A percentile compares a stretch with the other conserved stretches of the same genome.
Conservation (phyloP, 176 grass and related monocot species). For the Juncus inflexus region DNA sequence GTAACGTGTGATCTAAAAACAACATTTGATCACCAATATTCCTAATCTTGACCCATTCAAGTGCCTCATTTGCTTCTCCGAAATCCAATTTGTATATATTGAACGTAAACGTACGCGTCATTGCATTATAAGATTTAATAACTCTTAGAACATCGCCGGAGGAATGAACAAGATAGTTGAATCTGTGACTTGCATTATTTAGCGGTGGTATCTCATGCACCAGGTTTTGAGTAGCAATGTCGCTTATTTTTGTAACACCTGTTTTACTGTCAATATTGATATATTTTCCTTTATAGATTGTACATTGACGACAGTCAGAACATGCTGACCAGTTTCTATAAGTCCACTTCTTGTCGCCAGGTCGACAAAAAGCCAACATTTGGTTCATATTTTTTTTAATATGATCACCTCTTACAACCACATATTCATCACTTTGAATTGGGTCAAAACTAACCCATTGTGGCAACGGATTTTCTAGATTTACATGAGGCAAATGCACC, state of each 20-base stretch:
- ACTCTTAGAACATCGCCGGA: no score
- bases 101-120: background rate
- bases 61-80: background rate
- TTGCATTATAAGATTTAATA: no score
- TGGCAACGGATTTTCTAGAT: no score
- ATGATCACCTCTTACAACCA: no score
- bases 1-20: background rate
- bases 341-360: no score
- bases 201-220: background rate
- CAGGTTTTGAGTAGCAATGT: background rate
- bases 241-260: constrained; percentile 6
- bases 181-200: no score
- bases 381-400: background rate
- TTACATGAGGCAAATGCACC: no score
- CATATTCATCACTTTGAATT: no score
- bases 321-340: no score
- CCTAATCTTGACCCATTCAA: background rate
- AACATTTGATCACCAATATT: constrained; percentile 6
- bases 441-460: no score
- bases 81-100: background rate
- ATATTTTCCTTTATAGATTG: constrained; percentile 12
- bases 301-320: background rate
- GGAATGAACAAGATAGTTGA: no score
- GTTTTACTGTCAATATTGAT: constrained; percentile 7
- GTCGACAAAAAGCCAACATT: no score